Percentiles rank a stretch among this genome's conserved stretches.
phyloP scores from a whole-genome alignment of 805 yeast genomes.

The Wickerhamomyces queroliae region DNA sequence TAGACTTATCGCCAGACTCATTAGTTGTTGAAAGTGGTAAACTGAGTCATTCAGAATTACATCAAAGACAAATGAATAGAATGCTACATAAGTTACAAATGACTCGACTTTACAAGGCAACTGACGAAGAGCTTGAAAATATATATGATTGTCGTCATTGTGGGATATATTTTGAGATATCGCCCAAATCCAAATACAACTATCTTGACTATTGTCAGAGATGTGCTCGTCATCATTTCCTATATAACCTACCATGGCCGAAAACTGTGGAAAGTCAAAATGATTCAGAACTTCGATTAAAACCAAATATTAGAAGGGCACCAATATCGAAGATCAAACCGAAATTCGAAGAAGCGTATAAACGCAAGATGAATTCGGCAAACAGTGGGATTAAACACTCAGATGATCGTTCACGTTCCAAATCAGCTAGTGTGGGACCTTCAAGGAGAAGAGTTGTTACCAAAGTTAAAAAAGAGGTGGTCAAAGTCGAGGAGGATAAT shows the following conservation, averaged over 20 bases:
- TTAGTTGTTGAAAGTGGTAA: neutral
- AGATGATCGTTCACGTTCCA: neutral
- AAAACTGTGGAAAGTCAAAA: too few species aligned
- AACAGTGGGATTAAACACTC: neutral
- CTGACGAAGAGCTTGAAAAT: constrained; percentile 2
- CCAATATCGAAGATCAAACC: constrained; percentile 6
- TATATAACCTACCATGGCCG: constrained; percentile 24
- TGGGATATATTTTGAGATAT: constrained; percentile 21
- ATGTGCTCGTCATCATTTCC: constrained; percentile 21
- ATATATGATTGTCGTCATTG: constrained; percentile 24
- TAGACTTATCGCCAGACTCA: constrained; percentile 12
- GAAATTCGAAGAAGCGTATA: neutral
- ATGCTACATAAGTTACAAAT: constrained; percentile 19
- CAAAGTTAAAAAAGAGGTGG: too few species aligned
- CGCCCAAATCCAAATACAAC: neutral
- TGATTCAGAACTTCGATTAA: neutral
- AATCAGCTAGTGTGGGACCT: neutral
- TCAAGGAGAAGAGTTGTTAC: neutral
- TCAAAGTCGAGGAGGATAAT: neutral
- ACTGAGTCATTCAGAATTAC: neutral
- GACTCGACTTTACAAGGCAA: constrained; percentile 7
- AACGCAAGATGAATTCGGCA: neutral
- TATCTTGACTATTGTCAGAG: constrained; percentile 20
- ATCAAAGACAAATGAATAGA: constrained; percentile 11
- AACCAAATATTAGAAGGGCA: neutral